These are phyloP conservation scores for Cercospora sp. DNA, from an alignment of 2,329 filamentous ascomycete genomes.

Conservation along the genomic window DNA sequence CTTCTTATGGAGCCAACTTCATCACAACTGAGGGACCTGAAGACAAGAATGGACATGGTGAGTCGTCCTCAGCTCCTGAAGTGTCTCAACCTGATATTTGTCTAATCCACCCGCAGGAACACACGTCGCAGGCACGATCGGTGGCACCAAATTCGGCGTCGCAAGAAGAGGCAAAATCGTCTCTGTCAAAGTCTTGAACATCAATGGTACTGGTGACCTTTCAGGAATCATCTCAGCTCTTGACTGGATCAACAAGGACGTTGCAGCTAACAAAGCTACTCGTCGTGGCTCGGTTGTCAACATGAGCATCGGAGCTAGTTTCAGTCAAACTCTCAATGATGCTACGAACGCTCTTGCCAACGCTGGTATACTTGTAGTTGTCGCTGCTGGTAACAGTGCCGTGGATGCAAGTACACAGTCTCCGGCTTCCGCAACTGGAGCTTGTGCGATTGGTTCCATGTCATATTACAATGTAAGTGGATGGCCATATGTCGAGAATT, in stretches of 20 bases:
- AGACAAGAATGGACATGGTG: constrained; percentile 61
- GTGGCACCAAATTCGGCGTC: constrained; percentile 61
- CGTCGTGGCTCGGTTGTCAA: constrained; percentile 39
- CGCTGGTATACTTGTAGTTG: constrained; percentile 43
- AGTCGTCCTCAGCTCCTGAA: constrained; percentile 33
- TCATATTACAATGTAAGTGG: constrained; percentile 33
- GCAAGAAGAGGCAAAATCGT: constrained; percentile 46
- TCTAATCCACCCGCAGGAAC: background rate
- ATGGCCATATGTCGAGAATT: no score
- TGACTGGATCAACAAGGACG: constrained; percentile 48
- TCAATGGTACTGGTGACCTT: constrained; percentile 45
- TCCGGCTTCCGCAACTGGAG: constrained; percentile 40
- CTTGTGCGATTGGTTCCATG: constrained; percentile 40
- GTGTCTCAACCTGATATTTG: no score
- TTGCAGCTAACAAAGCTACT: constrained; percentile 64
- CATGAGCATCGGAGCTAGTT: constrained; percentile 44
- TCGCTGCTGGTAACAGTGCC: constrained; percentile 40
- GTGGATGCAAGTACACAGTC: constrained; percentile 32
- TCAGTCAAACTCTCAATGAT: constrained; percentile 29
- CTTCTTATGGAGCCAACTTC: constrained; percentile 27
- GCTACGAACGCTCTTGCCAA: constrained; percentile 39
- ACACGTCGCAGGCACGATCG: constrained; percentile 71
- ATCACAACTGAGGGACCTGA: constrained; percentile 40
- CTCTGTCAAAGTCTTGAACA: constrained; percentile 52
- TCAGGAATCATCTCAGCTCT: constrained; percentile 50